Evolutionary conservation across 192 early-diverging fungal species (phyloP).

Genomic region (Kappamyces sp.): DNA sequence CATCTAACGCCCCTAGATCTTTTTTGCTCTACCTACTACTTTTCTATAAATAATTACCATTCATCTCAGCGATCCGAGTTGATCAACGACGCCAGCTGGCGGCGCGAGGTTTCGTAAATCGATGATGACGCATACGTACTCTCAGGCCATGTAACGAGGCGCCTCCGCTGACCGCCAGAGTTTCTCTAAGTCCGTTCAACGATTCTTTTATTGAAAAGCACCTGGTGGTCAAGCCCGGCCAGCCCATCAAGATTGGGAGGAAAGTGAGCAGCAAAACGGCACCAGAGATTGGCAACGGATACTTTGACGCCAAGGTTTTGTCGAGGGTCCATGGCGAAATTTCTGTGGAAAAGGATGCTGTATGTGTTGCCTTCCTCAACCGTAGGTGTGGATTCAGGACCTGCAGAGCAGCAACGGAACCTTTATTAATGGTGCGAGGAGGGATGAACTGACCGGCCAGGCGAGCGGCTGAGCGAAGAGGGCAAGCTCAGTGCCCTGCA

Average conservation of each 20-base stretch:
- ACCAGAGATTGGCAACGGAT: constrained; percentile 63
- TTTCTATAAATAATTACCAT: too few species aligned
- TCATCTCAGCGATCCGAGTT: too few species aligned
- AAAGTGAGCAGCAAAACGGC: constrained; percentile 57
- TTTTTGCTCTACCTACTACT: too few species aligned
- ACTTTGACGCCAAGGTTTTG: constrained; percentile 80
- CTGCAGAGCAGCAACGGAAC: constrained; percentile 76
- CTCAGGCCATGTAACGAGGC: too few species aligned
- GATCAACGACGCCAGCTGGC: too few species aligned
- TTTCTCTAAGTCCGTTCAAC: constrained; percentile 10
- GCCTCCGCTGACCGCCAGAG: neutral
- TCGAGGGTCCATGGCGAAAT: constrained; percentile 71
- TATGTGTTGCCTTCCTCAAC: constrained; percentile 19
- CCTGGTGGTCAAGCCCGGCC: constrained; percentile 10
- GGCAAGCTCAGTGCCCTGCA: constrained; percentile 48
- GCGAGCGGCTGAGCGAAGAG: constrained; percentile 58
- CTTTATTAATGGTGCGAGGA: constrained; percentile 56
- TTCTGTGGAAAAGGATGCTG: constrained; percentile 57
- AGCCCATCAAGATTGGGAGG: constrained; percentile 62
- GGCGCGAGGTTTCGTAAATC: too few species aligned
- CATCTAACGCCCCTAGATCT: too few species aligned
- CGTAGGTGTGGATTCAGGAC: constrained; percentile 65
- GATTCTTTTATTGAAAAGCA: constrained; percentile 12
- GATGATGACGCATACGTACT: too few species aligned
- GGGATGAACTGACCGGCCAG: constrained; percentile 1